Base-by-base conservation (phyloP, 331 rosid species). In the Acacia concinna region DNA sequence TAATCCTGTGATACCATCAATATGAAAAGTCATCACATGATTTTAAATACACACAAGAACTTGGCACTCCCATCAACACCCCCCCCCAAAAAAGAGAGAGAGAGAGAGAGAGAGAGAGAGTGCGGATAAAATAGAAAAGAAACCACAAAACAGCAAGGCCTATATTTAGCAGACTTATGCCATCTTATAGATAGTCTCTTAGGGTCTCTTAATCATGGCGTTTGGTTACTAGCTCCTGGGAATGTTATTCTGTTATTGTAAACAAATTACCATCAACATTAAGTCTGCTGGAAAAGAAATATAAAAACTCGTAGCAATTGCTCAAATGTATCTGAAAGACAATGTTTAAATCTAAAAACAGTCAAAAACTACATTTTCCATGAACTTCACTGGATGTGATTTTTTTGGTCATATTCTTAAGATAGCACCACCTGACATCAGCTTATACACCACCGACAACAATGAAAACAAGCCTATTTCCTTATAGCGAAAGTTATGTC, bases 1-100 rank as follows among this genome's bases (percentile, higher is more conserved):
- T 90, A 78, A 88, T 83, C 94, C 99, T 95, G 96, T 63, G 66
- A 86, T 86, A 59, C 38, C 81, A 87, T 83, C 74, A 70, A 73
- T 64, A 68, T 78, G 34, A 52, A 77, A 82, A 18, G 60, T 85
- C 69, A 84, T 43, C 20, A 81, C 73, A 76, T 46, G 71, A 77
- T 73, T 51, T 60, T 34, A 84, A 59, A 73, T 64, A 78, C 54
- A 41, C 21, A 75, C 27, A 52, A 75, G 34, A 65, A 27, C 3
- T 17, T 4, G 20, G 20, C 20, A 20, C 52, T 46, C 52, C 52
- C 52, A 46, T 15, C 4, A 1, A 20, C 34, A 34, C 34, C 20
- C 20, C 18, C 20, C 64, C 32, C 35, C 35, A 3, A 54, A 21
- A 54, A 9, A 21, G 10, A 56, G 9, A 10, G 8, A 13, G 2